Base-by-base conservation (phyloP, 257 asterid genomes). In the Verbena officinalis region DNA sequence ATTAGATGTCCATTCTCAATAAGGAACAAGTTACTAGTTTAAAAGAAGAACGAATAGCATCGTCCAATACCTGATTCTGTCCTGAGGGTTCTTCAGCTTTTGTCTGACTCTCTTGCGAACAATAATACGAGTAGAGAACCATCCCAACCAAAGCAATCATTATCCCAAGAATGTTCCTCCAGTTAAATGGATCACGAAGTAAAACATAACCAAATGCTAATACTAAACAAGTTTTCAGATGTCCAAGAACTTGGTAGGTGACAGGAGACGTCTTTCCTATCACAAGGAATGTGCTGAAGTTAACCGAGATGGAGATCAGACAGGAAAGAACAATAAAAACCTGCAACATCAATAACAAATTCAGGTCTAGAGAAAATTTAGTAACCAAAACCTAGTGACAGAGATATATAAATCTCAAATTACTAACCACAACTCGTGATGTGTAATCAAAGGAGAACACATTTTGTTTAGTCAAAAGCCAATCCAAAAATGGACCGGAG, bases 191-290 rank as follows among this genome's bases (percentile, higher is more conserved):
- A 70, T 83, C 86, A 19, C 48, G 82, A 58, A 90, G 84, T 59
- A 84, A 68, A 59, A 65, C 65, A 74, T 77, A 90, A 13, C 94
- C 94, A 70, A 83, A 87, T 9, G 81, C 84, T 40, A 86, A 73
- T 24, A 82, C 90, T 43, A 89, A 77, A 69, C 94, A 89, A 55
- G 94, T 86, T 75, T 86, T 86, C 52, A 89, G 82, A 83, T 84
- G 94, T 72, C 89, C 90, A 60, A 84, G 91, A 58, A 87, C 95
- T 77, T 84, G 94, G 73, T 83, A 85, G 57, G 95, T 85, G 69
- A 90, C 94, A 0, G 94, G 94, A 49, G 87, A 89, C 31, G 91
- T 81, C 83, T 75, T 86, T 71, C 95, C 97, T 64, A 83, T 89
- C 57, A 84, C 91, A 57, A 81, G 81, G 75, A 89, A 89, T 55